These are phyloP conservation scores for Xylaria polymorpha DNA, from an alignment of 2,329 filamentous ascomycete species.

Conservation along the genomic window DNA sequence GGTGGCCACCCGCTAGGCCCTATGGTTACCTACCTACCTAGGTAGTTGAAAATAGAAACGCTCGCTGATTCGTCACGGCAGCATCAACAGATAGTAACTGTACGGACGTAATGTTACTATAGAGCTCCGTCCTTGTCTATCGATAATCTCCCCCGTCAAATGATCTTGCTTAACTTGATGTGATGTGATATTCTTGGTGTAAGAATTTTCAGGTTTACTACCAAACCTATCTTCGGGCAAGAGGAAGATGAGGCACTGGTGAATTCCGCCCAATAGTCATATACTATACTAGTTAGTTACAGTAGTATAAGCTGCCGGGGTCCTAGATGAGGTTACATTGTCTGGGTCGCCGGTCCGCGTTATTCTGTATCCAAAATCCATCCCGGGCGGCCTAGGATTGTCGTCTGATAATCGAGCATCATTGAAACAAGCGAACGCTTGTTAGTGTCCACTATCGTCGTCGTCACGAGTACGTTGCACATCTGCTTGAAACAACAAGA, in stretches of 20 bases:
- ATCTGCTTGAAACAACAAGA: slow-evolving; percentile 31
- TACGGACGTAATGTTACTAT: not conserved
- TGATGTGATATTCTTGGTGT: slow-evolving; percentile 7
- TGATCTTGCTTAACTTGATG: slow-evolving; percentile 4
- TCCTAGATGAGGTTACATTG: slow-evolving; percentile 27
- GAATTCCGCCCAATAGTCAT: not conserved
- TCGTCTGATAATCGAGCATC: slow-evolving; percentile 31
- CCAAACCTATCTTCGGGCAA: slow-evolving; percentile 5
- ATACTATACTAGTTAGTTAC: not conserved
- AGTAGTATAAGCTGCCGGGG: slow-evolving; percentile 12
- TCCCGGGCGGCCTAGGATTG: slow-evolving; percentile 12
- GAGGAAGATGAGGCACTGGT: slow-evolving; percentile 12
- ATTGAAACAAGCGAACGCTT: slow-evolving; percentile 31
- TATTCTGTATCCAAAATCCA: slow-evolving; percentile 20
- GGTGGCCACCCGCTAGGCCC: slow-evolving; percentile 5
- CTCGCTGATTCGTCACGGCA: not conserved
- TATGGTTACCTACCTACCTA: not conserved
- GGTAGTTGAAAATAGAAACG: not conserved
- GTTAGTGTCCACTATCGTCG: slow-evolving; percentile 16
- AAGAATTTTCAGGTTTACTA: slow-evolving; percentile 2
- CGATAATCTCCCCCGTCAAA: slow-evolving; percentile 5
- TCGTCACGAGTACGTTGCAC: slow-evolving; percentile 1
- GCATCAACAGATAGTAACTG: not conserved
- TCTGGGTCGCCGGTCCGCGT: slow-evolving; percentile 16
- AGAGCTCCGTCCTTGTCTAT: not conserved